Evolutionary conservation across 805 yeast species (phyloP), one percentile per base, ranked within the genome.

Genomic region (Saccharomycopsis sp.): DNA sequence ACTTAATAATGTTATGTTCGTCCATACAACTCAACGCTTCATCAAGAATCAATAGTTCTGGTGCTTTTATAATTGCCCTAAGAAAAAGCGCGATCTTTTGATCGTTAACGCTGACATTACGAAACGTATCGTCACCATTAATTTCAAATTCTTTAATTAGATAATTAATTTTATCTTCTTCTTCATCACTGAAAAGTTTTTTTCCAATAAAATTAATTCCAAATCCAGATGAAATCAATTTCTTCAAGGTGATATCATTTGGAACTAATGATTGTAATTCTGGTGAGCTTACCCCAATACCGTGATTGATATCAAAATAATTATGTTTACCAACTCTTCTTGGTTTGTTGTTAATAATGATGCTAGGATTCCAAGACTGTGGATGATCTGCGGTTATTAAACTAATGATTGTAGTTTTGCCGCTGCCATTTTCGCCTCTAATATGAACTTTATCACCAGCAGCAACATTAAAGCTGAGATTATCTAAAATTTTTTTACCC

Each of bases 1-100:
- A 82, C 40, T 64, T 68, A 32, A 67, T 66, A 48, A 81, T 68
- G 27, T 74, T 70, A 17, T 69, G 74, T 43, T 77, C 80, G 32
- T 82, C 85, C 93, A 90, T 85, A 13, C 88, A 94, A 19, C 95
- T 85, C 47, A 90, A 77, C 0, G 97, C 95, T 65, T 90, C 98
- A 61, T 90, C 98, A 2, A 90, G 66, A 38, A 90, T 81, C 42
- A 90, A 66, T 1, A 90, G 64, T 40, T 76, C 74, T 0, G 98
- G 98, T 51, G 75, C 67, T 59, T 85, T 86, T 34, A 86, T 70
- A 14, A 90, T 57, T 2, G 96, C 82, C 45, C 98, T 68, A 20
- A 88, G 63, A 53, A 93, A 80, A 21, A 90, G 65, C 0, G 78
- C 76, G 9, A 86, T 61, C 57, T 90, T 90, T 61, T 90, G 97